Evolutionary conservation across 177 flowering plant species (phyloP), one percentile per base, ranked within the genome.

Genomic region (Telopea speciosissima): DNA sequence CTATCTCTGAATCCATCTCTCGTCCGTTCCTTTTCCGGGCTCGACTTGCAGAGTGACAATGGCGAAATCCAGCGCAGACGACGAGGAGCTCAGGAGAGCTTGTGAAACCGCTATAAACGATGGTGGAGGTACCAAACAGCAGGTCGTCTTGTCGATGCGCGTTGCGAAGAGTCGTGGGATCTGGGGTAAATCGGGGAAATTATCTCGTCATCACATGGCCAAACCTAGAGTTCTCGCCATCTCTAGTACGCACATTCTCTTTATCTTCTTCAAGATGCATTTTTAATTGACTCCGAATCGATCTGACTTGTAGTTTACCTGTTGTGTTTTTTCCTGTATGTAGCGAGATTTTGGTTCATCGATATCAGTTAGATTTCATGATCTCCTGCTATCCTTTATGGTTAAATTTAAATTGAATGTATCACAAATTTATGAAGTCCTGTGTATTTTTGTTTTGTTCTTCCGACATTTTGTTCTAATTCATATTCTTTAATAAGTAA

Each of bases 41-140:
- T 64, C 49, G 42, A 6, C 26, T 21, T 33, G 59, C 54, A 23
- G 45, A 24, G 9, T 68, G 31, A 71, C 45, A 80, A 96, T 93
- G 99, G 98, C 99, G 89, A 96, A 90, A 80, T 88, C 97, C 67
- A 89, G 97, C 81, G 98, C 96, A 1, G 97, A 96, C 70, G 99
- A 96, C 69, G 88, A 70, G 72, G 97, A 91, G 83, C 89, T 96
- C 1, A 73, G 84, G 72, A 84, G 95, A 76, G 98, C 98, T 0
- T 90, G 98, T 75, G 88, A 89, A 74, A 91, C 91, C 2, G 98
- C 96, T 7, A 85, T 96, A 36, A 36, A 36, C 49, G 99, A 93
- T 25, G 71, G 66, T 17, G 28, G 67, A 68, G 88, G 90, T 49
- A 83, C 95, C 36, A 92, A 88, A 74, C 93, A 93, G 83, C 83